Evolutionary conservation across 2,329 filamentous ascomycete species (phyloP), one percentile per base, ranked within the genome.

Genomic region (Chrysoporthe austroafricana): DNA sequence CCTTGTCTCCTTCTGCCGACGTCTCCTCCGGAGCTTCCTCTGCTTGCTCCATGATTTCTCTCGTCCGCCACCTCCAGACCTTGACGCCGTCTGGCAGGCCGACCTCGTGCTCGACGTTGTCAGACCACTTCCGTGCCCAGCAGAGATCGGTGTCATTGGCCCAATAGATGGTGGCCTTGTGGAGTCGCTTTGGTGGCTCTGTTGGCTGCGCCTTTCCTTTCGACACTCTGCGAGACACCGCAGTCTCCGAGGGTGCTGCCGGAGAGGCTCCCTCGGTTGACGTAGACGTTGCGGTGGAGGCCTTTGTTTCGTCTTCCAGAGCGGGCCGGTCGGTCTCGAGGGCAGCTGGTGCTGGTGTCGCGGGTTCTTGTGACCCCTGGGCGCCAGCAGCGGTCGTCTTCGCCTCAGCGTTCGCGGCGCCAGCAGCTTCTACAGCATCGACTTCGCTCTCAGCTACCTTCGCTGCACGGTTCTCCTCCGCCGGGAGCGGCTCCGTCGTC

Each of bases 101-200:
- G 43, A 82, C 70, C 11, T 79, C 75, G 71, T 88, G 86, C n/a
- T 75, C 77, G 71, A 88, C 86, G 66, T 88, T 88, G 8, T 72
- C 69, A 8, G 85, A 76, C 86, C 86, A 88, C 21, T 74, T 68
- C 71, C 76, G 69, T 0, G 85, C 86, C 69, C 80, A 83, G 43
- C 80, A 76, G 67, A 75, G 79, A 70, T 88, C 84, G 67, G 77
- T 73, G 63, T 81, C 78, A 71, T 86, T 80, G 32, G 77, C 75
- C 86, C 86, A 88, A 76, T 78, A 85, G 44, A 88, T 78, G 6
- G 79, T 84, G 0, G 83, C 82, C 36, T 74, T 74, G 32, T 82
- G 68, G 16, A 84, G 76, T 67, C 62, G 39, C 16, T 61, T 74
- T 67, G n/a, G 36, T n/a, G 39, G 43, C 66, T 16, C 46, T 8